Conservation (phyloP, 2,329 filamentous ascomycete genomes). For the Lachnellula cervina region DNA sequence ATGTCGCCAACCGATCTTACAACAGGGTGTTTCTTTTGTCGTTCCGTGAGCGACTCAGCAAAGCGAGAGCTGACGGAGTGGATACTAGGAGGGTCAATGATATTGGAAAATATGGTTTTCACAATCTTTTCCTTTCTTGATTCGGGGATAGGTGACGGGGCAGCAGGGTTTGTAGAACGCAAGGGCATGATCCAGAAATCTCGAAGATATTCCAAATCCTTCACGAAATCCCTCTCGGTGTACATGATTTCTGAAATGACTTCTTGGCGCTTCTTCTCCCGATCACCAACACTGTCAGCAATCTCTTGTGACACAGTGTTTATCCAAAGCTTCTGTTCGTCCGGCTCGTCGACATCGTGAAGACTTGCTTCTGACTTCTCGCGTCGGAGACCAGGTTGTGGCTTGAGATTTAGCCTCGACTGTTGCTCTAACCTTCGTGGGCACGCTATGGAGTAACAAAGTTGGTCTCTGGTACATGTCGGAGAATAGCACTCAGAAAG, state of each 20-base stretch:
- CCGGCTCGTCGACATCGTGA: constrained; percentile 83
- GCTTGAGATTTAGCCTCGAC: constrained; percentile 87
- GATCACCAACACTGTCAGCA: constrained; percentile 81
- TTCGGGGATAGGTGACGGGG: constrained; percentile 79
- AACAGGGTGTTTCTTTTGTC: constrained; percentile 86
- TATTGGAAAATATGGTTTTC: constrained; percentile 91
- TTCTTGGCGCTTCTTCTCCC: constrained; percentile 95
- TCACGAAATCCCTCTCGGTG: constrained; percentile 97
- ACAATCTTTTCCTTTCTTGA: constrained; percentile 86
- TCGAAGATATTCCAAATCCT: constrained; percentile 93
- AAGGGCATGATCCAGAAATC: constrained; percentile 98
- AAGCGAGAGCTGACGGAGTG: constrained; percentile 86
- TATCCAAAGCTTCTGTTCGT: constrained; percentile 99
- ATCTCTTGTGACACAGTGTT: constrained; percentile 96
- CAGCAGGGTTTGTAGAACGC: constrained; percentile 59
- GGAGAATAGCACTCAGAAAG: constrained; percentile 97
- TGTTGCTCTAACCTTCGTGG: constrained; percentile 91
- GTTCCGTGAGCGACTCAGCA: constrained; percentile 78
- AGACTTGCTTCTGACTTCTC: constrained; percentile 65
- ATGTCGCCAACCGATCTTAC: constrained; percentile 90
- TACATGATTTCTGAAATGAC: constrained; percentile 99
- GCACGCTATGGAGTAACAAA: constrained; percentile 98
- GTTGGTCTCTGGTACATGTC: constrained; percentile 88
- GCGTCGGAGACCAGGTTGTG: constrained; percentile 70
- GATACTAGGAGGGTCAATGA: constrained; percentile 75